Evolutionary conservation across 805 yeast genomes (phyloP).

Genomic region (Torulaspora delbrueckii): DNA sequence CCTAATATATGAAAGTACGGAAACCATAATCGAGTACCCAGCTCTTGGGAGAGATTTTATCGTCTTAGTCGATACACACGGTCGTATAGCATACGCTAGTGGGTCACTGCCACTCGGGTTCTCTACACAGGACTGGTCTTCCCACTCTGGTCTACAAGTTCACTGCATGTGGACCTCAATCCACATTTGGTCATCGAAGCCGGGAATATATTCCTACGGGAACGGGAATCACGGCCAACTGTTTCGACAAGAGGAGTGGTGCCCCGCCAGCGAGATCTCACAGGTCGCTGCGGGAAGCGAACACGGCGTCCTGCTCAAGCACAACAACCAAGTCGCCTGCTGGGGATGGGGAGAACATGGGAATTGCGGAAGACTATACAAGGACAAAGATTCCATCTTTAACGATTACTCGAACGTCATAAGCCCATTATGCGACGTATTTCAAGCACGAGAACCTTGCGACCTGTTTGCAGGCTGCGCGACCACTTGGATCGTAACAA

Average conservation of each 20-base stretch:
- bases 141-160: slow-evolving; percentile 3
- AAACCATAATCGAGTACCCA: slow-evolving; percentile 12
- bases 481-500: slow-evolving; percentile 30
- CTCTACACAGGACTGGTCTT: slow-evolving; percentile 11
- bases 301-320: slow-evolving; percentile 56
- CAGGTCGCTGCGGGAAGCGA: slow-evolving; percentile 69
- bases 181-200: slow-evolving; percentile 40
- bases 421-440: slow-evolving; percentile 15
- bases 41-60: slow-evolving; percentile 32
- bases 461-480: slow-evolving; percentile 28
- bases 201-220: slow-evolving; percentile 50
- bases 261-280: slow-evolving; percentile 9
- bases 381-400: slow-evolving; percentile 1
- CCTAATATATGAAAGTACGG: slow-evolving; percentile 15
- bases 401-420: slow-evolving; percentile 27
- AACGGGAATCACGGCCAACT: slow-evolving; percentile 74
- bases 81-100: slow-evolving; percentile 10
- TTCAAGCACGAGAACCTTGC: neutral
- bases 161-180: slow-evolving; percentile 73
- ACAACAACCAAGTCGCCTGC: slow-evolving; percentile 40
- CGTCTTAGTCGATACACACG: slow-evolving; percentile 15
- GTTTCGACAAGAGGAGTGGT: slow-evolving; percentile 20
- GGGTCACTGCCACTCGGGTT: slow-evolving; percentile 25
- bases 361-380: slow-evolving; percentile 59
- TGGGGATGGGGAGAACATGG: slow-evolving; percentile 99